Evolutionary conservation across 495 filamentous ascomycete species (phyloP), one percentile per base, ranked within the genome.

Genomic region (Penicillium egyptiacum): DNA sequence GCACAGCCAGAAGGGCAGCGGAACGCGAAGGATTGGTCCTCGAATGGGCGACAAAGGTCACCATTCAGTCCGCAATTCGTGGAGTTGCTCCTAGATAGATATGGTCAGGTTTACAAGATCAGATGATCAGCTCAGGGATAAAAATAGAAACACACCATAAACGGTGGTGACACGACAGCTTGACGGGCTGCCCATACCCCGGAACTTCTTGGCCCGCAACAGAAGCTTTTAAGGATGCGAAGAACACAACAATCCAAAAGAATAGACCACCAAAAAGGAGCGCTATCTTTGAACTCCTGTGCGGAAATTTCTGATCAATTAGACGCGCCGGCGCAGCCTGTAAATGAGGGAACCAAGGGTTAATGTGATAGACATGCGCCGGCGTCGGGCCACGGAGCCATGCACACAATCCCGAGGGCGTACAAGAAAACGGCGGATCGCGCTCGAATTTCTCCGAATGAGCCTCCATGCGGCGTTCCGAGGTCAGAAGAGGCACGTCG

Each of bases 31-130:
- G 77, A 80, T 37, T 77, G 78, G 37, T 82, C 78, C 53, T 79
- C 80, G 65, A 93, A 94, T 0, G 90, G 90, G 14, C 82, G 81
- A 67, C 90, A 94, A 56, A 78, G 68, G 48, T 84, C 79, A 1
- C 89, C 90, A 65, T 92, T 79, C 14, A 92, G 57, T 2, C 89
- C 90, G 62, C 90, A 94, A 11, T 78, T 75, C 26, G 83, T 84
- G 2, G 69, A 62, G 65, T 76, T 76, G n/a, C 40, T 57, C 75
- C 75, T 78, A 46, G 19, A 48, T 41, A 43, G 35, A 19, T 2
- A 44, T 20, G 0, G 23, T 53, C 12, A 53, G 50, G 8, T 37
- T 33, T 23, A 37, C 12, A 44, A 20, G 6, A 53, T 17, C 47
- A 16, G 41, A 49, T 31, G 59, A 41, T 45, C 25, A 20, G 3